Conservation (phyloP, 2,329 filamentous ascomycete genomes). For the Sclerotinia sclerotiorum region DNA sequence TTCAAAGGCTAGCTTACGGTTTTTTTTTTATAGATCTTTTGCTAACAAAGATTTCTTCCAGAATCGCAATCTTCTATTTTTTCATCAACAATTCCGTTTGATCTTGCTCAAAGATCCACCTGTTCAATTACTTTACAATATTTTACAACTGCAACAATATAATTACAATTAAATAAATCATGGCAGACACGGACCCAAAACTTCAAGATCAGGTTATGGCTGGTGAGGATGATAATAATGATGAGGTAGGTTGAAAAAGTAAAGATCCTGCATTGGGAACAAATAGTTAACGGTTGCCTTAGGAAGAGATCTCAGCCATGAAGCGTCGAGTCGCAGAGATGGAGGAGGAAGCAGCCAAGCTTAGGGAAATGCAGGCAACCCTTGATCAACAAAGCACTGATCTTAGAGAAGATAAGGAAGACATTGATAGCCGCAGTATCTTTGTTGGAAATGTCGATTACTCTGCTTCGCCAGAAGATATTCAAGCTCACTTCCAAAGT, state of each 20-base stretch:
- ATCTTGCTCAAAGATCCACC: neutral
- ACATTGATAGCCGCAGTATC: conserved; percentile 91
- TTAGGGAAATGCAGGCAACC: conserved; percentile 81
- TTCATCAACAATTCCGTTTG: conserved; percentile 1
- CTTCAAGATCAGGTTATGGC: conserved; percentile 36
- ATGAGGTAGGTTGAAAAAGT: conserved; percentile 35
- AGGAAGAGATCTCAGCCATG: conserved; percentile 84
- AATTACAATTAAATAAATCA: conserved; percentile 18
- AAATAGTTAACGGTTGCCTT: conserved; percentile 14
- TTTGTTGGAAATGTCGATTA: conserved; percentile 99
- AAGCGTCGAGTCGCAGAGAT: conserved; percentile 84
- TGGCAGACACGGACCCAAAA: conserved; percentile 38
- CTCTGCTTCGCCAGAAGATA: conserved; percentile 93
- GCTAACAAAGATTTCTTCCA: conserved; percentile 19
- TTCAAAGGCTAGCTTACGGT: neutral
- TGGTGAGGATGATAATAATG: conserved; percentile 38
- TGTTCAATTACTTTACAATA: neutral
- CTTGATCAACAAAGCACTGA: conserved; percentile 84
- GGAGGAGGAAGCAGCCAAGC: conserved; percentile 84
- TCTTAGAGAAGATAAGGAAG: conserved; percentile 88
- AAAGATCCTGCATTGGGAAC: neutral
- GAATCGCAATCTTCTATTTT: conserved; percentile 3
- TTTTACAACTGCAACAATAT: neutral
- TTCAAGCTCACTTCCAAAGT: conserved; percentile 97
- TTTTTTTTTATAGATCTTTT: neutral